Base-by-base conservation (phyloP, 1,139 yeast species). In the Taphrina confusa region DNA sequence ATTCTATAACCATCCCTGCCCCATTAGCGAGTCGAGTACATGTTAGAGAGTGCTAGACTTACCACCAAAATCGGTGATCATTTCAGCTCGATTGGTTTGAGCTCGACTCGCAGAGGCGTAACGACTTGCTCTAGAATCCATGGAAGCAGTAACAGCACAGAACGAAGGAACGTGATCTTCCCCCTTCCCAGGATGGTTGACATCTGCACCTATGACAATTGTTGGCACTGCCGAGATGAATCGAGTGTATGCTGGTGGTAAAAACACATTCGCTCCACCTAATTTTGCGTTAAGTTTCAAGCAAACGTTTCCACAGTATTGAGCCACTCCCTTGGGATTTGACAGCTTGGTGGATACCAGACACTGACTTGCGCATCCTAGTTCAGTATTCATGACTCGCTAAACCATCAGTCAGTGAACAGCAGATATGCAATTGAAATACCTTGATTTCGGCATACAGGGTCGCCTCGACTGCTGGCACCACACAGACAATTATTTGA, bases 121-220 rank as follows among this genome's bases (percentile, higher is more conserved):
- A 11, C 66, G 64, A 31, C 68, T 67, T 40, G 65, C 69, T 30
- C 63, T 59, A n/a, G 40, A 63, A 59, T 70, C 72, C 34, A 67
- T 50, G 12, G 69, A 68, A 12, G 71, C 73, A 33, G 69, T 72
- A 55, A 69, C 68, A 4, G 71, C 65, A 16, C 71, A 70, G 54
- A 69, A 62, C n/a, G 72, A 69, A 12, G 71, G 69, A 5, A 47
- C 52, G 14, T 31, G 42, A 5, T 47, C 30, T 18, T 47, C 52
- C 4, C 50, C 50, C 25, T 45, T 45, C 2, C 37, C 69, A 14
- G 69, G 68, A 47, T 70, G 73, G 1, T 71, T 67, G 28, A 70
- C 73, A 65, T 70, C 73, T 1, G 71, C 72, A 40, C 73, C 73
- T 12, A 70, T 52, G 28, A 70, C 52, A 34, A 70, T 66, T 20